Evolutionary conservation across 352 stramenopile species (phyloP).

Genomic region (Phytophthora cactorum): DNA sequence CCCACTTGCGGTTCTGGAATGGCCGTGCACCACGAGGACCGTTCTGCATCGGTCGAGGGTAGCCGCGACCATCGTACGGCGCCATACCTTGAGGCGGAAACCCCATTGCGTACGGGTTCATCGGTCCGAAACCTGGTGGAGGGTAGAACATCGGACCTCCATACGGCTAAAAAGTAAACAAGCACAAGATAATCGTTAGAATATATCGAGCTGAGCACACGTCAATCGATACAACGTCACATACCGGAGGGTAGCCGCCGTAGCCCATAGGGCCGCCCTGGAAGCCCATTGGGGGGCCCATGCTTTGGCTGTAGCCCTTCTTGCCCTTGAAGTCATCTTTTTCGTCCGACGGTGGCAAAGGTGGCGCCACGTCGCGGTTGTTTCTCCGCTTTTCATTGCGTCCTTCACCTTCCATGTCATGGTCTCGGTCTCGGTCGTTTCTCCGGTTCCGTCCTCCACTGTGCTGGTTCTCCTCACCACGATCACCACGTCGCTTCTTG

Average conservation of each 20-base stretch:
- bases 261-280: constrained; percentile 70
- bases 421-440: constrained; percentile 31
- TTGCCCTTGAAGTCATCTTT: constrained; percentile 28
- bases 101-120: constrained; percentile 80
- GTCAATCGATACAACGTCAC: constrained; percentile 15
- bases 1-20: constrained; percentile 87
- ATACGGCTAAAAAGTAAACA: constrained; percentile 49
- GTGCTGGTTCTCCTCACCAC: constrained; percentile 40
- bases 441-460: constrained; percentile 25
- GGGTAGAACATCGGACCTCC: constrained; percentile 80
- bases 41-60: constrained; percentile 36
- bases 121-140: constrained; percentile 58
- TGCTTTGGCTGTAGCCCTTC: constrained; percentile 37
- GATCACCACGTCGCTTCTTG: constrained; percentile 67
- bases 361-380: constrained; percentile 30
- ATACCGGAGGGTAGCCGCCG: constrained; percentile 65
- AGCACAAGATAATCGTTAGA: constrained; percentile 13
- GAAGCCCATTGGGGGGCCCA: constrained; percentile 58
- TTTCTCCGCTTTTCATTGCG: constrained; percentile 37
- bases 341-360: constrained; percentile 39
- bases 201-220: background rate
- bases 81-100: constrained; percentile 68
- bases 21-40: constrained; percentile 51
- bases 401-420: constrained; percentile 35
- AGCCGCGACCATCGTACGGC: constrained; percentile 40